Conservation (phyloP, 2,329 filamentous ascomycete genomes). For the Fragosphaeria purpurea region DNA sequence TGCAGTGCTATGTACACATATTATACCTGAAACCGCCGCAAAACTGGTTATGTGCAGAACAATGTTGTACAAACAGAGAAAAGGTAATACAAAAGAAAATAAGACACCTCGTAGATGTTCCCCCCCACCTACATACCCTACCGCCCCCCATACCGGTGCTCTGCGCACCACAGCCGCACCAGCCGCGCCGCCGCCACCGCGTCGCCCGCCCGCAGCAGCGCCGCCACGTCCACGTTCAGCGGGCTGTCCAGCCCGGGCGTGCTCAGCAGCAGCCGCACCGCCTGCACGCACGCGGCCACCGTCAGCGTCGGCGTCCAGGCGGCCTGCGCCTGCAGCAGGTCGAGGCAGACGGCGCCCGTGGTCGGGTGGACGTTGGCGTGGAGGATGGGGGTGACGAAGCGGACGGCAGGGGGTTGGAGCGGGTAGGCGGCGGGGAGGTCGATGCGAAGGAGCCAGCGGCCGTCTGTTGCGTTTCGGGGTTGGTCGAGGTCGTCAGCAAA, state of each 20-base stretch:
- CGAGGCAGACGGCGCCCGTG: constrained; percentile 88
- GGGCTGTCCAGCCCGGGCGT: constrained; percentile 64
- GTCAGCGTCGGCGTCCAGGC: constrained; percentile 83
- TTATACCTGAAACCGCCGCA: too few species aligned
- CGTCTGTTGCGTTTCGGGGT: constrained; percentile 31
- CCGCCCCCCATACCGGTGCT: constrained; percentile 41
- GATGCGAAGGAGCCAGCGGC: constrained; percentile 77
- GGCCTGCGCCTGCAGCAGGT: constrained; percentile 63
- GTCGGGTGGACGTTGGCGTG: constrained; percentile 66
- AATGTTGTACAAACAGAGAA: not conserved
- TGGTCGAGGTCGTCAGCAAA: not conserved
- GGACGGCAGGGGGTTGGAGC: constrained; percentile 62
- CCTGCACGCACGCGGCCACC: constrained; percentile 62
- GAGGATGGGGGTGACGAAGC: constrained; percentile 73
- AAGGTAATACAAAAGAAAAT: not conserved
- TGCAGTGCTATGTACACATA: too few species aligned
- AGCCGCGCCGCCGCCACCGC: constrained; percentile 55
- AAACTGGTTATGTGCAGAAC: not conserved
- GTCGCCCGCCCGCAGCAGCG: constrained; percentile 59
- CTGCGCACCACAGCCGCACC: constrained; percentile 58
- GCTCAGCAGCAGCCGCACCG: constrained; percentile 58
- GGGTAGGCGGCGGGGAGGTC: constrained; percentile 71
- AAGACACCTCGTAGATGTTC: too few species aligned
- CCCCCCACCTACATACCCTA: constrained; percentile 1
- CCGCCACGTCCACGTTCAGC: constrained; percentile 69